Base-by-base conservation (phyloP, 805 yeast genomes). In the Cyberlindnera americana region DNA sequence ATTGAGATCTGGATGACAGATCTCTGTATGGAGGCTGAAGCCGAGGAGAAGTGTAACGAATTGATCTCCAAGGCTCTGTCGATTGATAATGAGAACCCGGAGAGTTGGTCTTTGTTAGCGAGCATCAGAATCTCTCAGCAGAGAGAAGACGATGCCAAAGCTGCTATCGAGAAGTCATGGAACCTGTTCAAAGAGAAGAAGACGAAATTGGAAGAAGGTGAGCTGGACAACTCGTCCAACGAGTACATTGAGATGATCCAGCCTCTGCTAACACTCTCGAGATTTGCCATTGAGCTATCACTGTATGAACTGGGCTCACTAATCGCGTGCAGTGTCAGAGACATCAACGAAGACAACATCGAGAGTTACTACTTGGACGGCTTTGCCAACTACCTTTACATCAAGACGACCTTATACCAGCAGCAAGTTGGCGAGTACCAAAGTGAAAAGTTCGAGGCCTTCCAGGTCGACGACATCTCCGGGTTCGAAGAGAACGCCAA, bases 1-100 rank as follows among this genome's bases (percentile, higher is more conserved):
- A 84, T 93, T 54, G 99, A 91, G 62, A 83, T 87, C 41, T 90
- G 96, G 96, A 87, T 89, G 97, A 91, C 98, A 1, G 97, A 91
- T 66, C 67, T 90, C 48, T 90, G 98, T 67, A 88, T 90, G 96
- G 95, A 87, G 54, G 78, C 78, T 3, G 80, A 82, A 49, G 98
- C 98, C 2, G 98, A 93, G 62, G 17, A 60, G 8, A 73, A 78
- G 59, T 93, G 98, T 64, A 84, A 89, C 52, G 70, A 70, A 40
- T 69, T 86, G 48, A 81, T 90, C 39, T 62, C 73, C 10, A 75
- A 74, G 49, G 78, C 95, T 1, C 62, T 87, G 54, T 63, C 74
- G 37, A 61, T 85, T 24, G 83, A 82, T 47, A 67, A 67, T 17
- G 54, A 58, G 3, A 52, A 60, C 23, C 84, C 95, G 1, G 97